Evolutionary conservation across 2,329 filamentous ascomycete genomes (phyloP).

Genomic region (Paecilomyces sp.): DNA sequence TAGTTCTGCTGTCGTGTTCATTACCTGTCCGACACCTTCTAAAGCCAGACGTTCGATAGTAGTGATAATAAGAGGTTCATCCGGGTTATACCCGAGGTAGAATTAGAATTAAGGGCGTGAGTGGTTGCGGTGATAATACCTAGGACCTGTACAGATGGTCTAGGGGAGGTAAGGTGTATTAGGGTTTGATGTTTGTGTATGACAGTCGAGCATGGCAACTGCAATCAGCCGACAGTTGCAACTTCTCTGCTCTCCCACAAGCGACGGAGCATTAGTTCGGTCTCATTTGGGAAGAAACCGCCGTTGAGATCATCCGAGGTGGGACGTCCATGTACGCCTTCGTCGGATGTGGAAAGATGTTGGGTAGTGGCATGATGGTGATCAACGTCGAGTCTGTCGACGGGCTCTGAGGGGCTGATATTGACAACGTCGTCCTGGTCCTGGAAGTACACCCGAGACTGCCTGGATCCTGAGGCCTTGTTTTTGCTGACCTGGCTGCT

Average conservation of each 20-base stretch:
- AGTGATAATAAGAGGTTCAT: too few relatives aligned
- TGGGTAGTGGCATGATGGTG: slow-evolving; percentile 25
- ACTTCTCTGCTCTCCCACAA: slow-evolving; percentile 39
- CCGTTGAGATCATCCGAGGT: slow-evolving; percentile 16
- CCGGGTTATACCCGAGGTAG: not conserved
- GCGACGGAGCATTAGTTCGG: slow-evolving; percentile 34
- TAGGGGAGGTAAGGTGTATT: not conserved
- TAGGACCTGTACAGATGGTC: not conserved
- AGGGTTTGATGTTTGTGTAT: not conserved
- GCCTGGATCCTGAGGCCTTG: slow-evolving; percentile 15
- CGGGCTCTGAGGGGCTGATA: slow-evolving; percentile 14
- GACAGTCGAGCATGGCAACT: not conserved
- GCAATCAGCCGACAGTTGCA: slow-evolving; percentile 22
- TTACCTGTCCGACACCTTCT: not conserved
- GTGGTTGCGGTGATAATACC: not conserved
- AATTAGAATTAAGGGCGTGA: not conserved
- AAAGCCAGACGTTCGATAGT: too few relatives aligned
- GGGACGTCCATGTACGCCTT: slow-evolving; percentile 15
- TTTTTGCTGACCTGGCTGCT: slow-evolving; percentile 15
- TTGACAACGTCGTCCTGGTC: slow-evolving; percentile 24
- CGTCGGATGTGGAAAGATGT: slow-evolving; percentile 27
- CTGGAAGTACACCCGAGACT: slow-evolving; percentile 23
- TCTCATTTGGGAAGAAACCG: slow-evolving; percentile 21
- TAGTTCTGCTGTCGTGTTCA: not conserved
- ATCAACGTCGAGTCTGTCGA: slow-evolving; percentile 13